These are phyloP conservation scores for Lipomyces japonicus DNA, from an alignment of 805 yeast genomes.

Conservation along the genomic window DNA sequence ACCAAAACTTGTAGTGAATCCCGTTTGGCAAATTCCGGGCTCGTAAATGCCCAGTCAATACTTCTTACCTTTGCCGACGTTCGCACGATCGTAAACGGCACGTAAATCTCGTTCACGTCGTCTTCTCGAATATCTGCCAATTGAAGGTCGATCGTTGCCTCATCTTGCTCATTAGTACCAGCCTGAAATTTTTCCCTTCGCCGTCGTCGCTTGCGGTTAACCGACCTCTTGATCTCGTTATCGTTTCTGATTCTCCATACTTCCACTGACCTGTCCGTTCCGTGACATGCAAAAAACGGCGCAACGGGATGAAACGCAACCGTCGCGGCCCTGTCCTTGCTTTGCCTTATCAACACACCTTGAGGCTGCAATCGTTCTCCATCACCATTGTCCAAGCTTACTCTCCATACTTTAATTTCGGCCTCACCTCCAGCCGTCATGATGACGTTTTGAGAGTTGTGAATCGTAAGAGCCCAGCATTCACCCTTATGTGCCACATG, in stretches of 20 bases:
- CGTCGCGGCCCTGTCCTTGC: slow-evolving; percentile 65
- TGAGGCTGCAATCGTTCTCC: slow-evolving; percentile 52
- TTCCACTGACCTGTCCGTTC: slow-evolving; percentile 77
- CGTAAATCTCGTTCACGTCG: slow-evolving; percentile 51
- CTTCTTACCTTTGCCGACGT: slow-evolving; percentile 60
- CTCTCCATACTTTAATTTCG: slow-evolving; percentile 76
- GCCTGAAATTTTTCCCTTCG: slow-evolving; percentile 61
- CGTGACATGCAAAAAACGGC: slow-evolving; percentile 57
- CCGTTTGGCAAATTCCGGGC: slow-evolving; percentile 30
- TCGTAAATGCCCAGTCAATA: slow-evolving; percentile 56
- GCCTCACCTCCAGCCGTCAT: slow-evolving; percentile 77
- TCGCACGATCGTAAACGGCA: slow-evolving; percentile 67
- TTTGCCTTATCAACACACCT: slow-evolving; percentile 51
- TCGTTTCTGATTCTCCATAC: slow-evolving; percentile 64
- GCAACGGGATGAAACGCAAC: slow-evolving; percentile 51
- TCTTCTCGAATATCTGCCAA: slow-evolving; percentile 44
- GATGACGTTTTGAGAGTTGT: slow-evolving; percentile 41
- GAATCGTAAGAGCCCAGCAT: slow-evolving; percentile 76
- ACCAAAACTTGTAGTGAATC: slow-evolving; percentile 58
- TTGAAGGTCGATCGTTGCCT: slow-evolving; percentile 55
- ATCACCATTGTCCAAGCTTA: slow-evolving; percentile 55
- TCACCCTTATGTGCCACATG: slow-evolving; percentile 92
- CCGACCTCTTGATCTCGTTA: slow-evolving; percentile 75
- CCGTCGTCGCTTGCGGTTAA: slow-evolving; percentile 72
- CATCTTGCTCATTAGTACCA: slow-evolving; percentile 35